phyloP scores from a whole-genome alignment of 495 filamentous ascomycete species.

The Penicillium diatomitis region DNA sequence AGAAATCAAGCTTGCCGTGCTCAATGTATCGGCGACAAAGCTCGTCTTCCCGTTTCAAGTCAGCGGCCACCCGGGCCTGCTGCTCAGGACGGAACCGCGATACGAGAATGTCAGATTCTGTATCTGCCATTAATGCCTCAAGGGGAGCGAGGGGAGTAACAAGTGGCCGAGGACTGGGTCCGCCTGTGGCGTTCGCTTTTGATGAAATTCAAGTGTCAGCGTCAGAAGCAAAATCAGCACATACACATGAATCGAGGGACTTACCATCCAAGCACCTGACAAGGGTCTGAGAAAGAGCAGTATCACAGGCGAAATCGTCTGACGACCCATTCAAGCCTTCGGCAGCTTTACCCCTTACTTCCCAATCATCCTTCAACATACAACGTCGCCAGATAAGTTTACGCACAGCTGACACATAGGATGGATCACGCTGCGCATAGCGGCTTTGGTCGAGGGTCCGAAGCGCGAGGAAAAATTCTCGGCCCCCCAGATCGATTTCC shows the following conservation, averaged over 20 bases:
- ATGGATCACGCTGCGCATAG: slow-evolving; percentile 36
- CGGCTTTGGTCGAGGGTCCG: slow-evolving; percentile 51
- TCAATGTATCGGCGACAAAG: slow-evolving; percentile 45
- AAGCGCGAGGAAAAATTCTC: slow-evolving; percentile 64
- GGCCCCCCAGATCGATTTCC: slow-evolving; percentile 30
- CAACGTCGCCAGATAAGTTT: slow-evolving; percentile 79
- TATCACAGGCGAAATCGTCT: slow-evolving; percentile 18
- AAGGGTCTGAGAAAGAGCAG: slow-evolving; percentile 26
- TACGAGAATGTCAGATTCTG: slow-evolving; percentile 43
- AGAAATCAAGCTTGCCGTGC: slow-evolving; percentile 49
- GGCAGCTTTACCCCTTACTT: slow-evolving; percentile 30
- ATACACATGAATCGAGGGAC: background rate
- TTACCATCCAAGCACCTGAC: slow-evolving; percentile 26
- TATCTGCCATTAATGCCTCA: slow-evolving; percentile 38
- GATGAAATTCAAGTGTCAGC: too few relatives aligned
- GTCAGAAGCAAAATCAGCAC: too few relatives aligned
- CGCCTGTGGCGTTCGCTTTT: slow-evolving; percentile 3
- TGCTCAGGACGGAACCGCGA: slow-evolving; percentile 45
- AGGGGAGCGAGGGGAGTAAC: slow-evolving; percentile 39
- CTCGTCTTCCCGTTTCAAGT: slow-evolving; percentile 44
- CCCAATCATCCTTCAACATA: slow-evolving; percentile 72
- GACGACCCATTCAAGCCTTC: slow-evolving; percentile 18
- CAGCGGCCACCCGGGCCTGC: slow-evolving; percentile 42
- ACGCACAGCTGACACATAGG: slow-evolving; percentile 46
- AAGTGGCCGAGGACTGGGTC: slow-evolving; percentile 12